Conservation (phyloP, 75 land plant species). For the Isoetes taiwanensis region DNA sequence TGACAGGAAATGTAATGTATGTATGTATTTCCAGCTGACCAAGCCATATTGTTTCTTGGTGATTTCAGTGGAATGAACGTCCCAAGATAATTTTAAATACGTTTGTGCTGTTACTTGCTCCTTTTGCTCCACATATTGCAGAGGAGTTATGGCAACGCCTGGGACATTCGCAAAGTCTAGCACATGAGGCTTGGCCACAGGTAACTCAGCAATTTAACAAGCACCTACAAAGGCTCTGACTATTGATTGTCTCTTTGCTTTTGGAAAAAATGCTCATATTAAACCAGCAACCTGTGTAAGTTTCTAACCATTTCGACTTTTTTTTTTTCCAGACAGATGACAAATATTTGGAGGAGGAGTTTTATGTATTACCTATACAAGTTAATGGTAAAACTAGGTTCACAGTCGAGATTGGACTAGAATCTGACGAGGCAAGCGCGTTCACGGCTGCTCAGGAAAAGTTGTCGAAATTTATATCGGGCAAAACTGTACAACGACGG, state of each 20-base stretch:
- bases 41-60: too few species aligned
- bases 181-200: constrained; percentile 79
- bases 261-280: not conserved
- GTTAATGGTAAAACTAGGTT: constrained; percentile 90
- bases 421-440: constrained; percentile 51
- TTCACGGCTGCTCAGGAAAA: constrained; percentile 51
- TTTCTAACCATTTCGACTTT: not conserved
- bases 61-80: constrained; percentile 67
- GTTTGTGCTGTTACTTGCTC: constrained; percentile 76
- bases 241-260: not conserved
- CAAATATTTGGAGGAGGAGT: constrained; percentile 51
- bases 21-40: too few species aligned
- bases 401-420: constrained; percentile 47
- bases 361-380: constrained; percentile 58
- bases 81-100: constrained; percentile 50
- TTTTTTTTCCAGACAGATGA: constrained; percentile 40
- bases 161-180: constrained; percentile 54
- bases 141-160: constrained; percentile 88
- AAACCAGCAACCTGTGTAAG: not conserved
- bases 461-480: constrained; percentile 47
- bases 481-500: constrained; percentile 39
- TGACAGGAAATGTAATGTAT: too few species aligned
- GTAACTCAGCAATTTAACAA: constrained; percentile 23
- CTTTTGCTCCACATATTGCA: constrained; percentile 90
- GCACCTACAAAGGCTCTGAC: not conserved